Conservation (phyloP, 2,329 filamentous ascomycete genomes). For the Westerdykella aurantiaca region DNA sequence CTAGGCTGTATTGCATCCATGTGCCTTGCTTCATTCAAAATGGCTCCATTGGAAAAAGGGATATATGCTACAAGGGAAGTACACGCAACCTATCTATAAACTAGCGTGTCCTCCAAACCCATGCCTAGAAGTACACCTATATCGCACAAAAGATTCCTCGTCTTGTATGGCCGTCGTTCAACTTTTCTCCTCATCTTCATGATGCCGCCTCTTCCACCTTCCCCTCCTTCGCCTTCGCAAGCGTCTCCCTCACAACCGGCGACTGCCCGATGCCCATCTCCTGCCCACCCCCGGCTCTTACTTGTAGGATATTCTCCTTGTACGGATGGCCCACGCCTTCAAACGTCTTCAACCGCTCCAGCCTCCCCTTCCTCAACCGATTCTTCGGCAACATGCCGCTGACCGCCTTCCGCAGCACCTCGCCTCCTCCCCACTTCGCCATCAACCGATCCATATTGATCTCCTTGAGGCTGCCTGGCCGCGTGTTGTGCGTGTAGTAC, state of each 20-base stretch:
- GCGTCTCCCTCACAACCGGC: constrained; percentile 36
- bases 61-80: constrained; percentile 1
- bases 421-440: constrained; percentile 85
- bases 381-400: constrained; percentile 99
- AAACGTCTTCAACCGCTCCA: constrained; percentile 89
- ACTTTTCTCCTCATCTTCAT: constrained; percentile 7
- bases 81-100: neutral
- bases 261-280: constrained; percentile 24
- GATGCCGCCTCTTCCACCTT: constrained; percentile 12
- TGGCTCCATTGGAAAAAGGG: constrained; percentile 2
- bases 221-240: constrained; percentile 18
- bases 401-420: constrained; percentile 86
- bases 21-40: too few relatives aligned
- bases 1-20: too few relatives aligned
- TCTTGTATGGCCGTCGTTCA: too few relatives aligned
- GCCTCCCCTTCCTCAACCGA: constrained; percentile 75
- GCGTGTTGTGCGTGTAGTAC: constrained; percentile 91
- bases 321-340: constrained; percentile 92
- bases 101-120: neutral
- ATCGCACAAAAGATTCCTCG: too few relatives aligned
- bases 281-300: constrained; percentile 43
- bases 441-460: constrained; percentile 96
- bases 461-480: constrained; percentile 76
- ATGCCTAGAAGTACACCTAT: too few relatives aligned
- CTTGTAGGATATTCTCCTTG: constrained; percentile 75